Evolutionary conservation across 345 rosid genomes (phyloP), one percentile per base, ranked within the genome.

Genomic region (Salix purpurea): DNA sequence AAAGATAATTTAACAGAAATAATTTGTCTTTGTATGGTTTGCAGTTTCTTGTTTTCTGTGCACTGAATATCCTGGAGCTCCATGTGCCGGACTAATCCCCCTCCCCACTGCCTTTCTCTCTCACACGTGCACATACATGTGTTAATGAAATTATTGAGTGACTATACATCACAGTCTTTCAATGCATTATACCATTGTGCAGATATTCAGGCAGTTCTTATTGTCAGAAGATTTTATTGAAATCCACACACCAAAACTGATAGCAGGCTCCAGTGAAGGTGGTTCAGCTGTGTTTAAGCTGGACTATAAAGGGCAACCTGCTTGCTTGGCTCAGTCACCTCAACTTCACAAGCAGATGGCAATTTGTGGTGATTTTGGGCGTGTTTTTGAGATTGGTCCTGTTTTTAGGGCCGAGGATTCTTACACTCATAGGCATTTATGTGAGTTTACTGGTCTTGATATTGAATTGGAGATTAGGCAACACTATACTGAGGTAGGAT

Each of bases 331-430:
- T 15, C 99, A 93, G 81, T 93, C 98, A 42, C 98, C 99, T 80
- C 99, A 93, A 74, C 94, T 93, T 79, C 97, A 93, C 77, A 95
- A 93, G 85, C 97, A 95, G 79, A 93, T 93, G 94, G 78, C 97
- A 2, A 91, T 93, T 15, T 90, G 93, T 81, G 97, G 91, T 76
- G 96, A 90, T 83, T 84, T 89, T 62, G 86, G 84, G 46, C 89
- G 94, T 11, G 96, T 93, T 69, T 96, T 91, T 75, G 97, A 90
- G 90, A 76, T 89, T 32, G 98, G 98, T 74, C 94, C 91, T 32
- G 98, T 92, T 84, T 93, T 88, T 82, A 89, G 98, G 82, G 98
- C 97, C 10, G 99, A 95, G 81, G 92, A 95, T 76, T 95, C 99
- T 7, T 89, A 66, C 79, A 95, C 97, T 23, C 98, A 93, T 78